These are phyloP conservation scores for Trichoderma sp. DNA, from an alignment of 2,329 filamentous ascomycete species.

Conservation along the genomic window DNA sequence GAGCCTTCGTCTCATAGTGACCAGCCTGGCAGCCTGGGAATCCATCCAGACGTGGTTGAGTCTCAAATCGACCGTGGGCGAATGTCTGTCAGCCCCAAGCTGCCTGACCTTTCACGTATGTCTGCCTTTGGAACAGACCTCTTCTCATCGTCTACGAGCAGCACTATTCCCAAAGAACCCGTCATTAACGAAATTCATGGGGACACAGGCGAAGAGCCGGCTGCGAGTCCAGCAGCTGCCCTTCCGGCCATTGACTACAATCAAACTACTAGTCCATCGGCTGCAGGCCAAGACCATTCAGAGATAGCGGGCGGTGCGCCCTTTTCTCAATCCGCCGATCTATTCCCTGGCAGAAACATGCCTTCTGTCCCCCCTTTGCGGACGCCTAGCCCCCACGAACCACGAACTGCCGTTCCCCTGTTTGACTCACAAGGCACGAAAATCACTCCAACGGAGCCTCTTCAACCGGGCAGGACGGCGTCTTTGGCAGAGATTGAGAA, in stretches of 20 bases:
- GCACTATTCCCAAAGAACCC: background rate
- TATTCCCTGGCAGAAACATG: slow-evolving; percentile 29
- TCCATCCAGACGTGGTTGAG: slow-evolving; percentile 29
- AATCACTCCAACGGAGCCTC: slow-evolving; percentile 47
- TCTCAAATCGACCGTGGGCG: slow-evolving; percentile 19
- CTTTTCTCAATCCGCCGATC: background rate
- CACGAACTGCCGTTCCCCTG: background rate
- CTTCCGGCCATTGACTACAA: background rate
- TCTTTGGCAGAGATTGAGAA: slow-evolving; percentile 39
- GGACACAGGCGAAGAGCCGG: background rate
- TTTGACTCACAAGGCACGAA: slow-evolving; percentile 29
- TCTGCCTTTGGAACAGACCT: slow-evolving; percentile 63
- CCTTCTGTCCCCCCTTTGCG: slow-evolving; percentile 38
- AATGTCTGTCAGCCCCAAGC: slow-evolving; percentile 20
- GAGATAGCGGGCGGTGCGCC: slow-evolving; percentile 7
- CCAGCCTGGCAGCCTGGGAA: background rate
- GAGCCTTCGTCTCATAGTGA: slow-evolving; percentile 1
- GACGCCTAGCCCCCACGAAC: slow-evolving; percentile 37
- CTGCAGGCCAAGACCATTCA: slow-evolving; percentile 3
- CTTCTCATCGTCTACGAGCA: slow-evolving; percentile 38
- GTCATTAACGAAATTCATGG: background rate
- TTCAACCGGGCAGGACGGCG: slow-evolving; percentile 46
- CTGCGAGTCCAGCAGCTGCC: background rate
- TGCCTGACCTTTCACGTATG: slow-evolving; percentile 50
- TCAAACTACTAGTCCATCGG: background rate